These are phyloP conservation scores for Tilletia walkeri DNA, from an alignment of 1,284 basidiomycete species.

Conservation along the genomic window DNA sequence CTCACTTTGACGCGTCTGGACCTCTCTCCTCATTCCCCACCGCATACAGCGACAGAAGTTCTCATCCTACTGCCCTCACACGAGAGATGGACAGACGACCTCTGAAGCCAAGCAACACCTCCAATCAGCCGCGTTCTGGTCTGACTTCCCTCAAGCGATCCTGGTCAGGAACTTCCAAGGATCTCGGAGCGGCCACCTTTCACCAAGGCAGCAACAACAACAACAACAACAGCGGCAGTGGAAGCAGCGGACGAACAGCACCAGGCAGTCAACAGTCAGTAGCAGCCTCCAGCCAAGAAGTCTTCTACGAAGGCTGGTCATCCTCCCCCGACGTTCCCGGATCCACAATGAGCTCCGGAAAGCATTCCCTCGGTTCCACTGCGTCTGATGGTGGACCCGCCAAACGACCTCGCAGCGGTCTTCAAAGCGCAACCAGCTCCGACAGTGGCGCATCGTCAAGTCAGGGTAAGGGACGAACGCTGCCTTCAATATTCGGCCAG, in stretches of 20 bases:
- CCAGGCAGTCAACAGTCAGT: slow-evolving; percentile 2
- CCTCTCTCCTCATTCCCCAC: too few relatives aligned
- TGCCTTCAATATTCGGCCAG: slow-evolving; percentile 5
- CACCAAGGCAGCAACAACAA: not conserved
- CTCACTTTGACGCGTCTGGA: too few relatives aligned
- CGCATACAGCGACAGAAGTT: too few relatives aligned
- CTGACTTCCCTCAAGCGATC: slow-evolving; percentile 8
- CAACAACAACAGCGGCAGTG: not conserved
- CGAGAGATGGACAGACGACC: not conserved
- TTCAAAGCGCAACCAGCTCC: not conserved
- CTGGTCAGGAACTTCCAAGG: slow-evolving; percentile 14
- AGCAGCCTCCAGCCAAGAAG: slow-evolving; percentile 2
- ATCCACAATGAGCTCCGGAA: not conserved
- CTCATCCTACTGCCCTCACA: too few relatives aligned
- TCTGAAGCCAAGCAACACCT: not conserved
- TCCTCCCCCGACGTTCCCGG: slow-evolving; percentile 1
- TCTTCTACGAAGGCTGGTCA: slow-evolving; percentile 17
- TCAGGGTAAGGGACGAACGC: not conserved
- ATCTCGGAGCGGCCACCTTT: not conserved
- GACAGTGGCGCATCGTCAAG: not conserved
- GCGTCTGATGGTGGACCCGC: not conserved
- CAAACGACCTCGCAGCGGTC: not conserved
- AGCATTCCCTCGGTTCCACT: not conserved
- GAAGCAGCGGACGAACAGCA: not conserved
- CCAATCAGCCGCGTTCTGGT: slow-evolving; percentile 7